These are phyloP conservation scores for Pyracantha coccinea DNA, from an alignment of 331 rosid species.

Conservation along the genomic window DNA sequence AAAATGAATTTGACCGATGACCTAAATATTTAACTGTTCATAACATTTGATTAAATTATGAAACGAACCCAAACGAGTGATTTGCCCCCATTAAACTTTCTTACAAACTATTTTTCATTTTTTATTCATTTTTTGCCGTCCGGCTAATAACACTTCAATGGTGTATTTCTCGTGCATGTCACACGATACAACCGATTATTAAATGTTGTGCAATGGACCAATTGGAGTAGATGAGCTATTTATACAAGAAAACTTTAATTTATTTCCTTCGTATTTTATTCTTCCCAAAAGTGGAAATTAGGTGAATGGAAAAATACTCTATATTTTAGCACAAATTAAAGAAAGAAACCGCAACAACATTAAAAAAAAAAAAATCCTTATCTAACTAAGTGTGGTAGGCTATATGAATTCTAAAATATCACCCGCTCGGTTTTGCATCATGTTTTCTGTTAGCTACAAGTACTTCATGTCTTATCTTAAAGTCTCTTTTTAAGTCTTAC, in stretches of 20 bases:
- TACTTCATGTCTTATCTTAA: no score
- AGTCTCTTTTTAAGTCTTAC: no score
- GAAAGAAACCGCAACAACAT: no score
- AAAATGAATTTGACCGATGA: no score
- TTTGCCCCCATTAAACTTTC: no score
- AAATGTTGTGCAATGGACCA: neutral
- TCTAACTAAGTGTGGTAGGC: no score
- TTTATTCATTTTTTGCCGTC: neutral
- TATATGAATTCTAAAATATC: no score
- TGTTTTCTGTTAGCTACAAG: no score
- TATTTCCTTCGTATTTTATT: neutral
- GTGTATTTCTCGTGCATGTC: neutral
- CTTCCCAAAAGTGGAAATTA: neutral
- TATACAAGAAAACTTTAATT: neutral
- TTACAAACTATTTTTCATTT: neutral
- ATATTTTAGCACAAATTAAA: neutral
- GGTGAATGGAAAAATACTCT: neutral
- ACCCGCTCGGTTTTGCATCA: fast-evolving
- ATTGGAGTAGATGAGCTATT: neutral
- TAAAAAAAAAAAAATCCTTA: no score
- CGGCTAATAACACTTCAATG: neutral
- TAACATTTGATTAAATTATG: no score
- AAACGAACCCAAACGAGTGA: no score
- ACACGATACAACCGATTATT: neutral
- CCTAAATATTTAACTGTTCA: no score